Conservation (phyloP, 1,284 basidiomycete genomes). For the Phylloboletellus chloephorus region DNA sequence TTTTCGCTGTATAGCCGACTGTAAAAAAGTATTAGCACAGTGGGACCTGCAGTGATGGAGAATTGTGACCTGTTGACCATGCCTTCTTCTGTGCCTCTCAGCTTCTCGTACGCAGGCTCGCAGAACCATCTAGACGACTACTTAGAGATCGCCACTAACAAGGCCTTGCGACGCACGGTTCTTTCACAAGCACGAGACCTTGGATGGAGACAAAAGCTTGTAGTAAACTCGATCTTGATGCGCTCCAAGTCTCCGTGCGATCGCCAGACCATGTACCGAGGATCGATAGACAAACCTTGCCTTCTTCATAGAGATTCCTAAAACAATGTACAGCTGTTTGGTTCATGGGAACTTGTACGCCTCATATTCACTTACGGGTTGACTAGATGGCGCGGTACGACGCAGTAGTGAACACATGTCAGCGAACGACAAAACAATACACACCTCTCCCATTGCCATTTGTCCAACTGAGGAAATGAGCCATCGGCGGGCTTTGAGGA, state of each 20-base stretch:
- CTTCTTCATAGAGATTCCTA: constrained; percentile 91
- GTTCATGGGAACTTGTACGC: not conserved
- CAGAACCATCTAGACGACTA: constrained; percentile 68
- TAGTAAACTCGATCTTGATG: constrained; percentile 76
- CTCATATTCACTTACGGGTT: constrained; percentile 57
- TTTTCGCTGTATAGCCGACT: constrained; percentile 87
- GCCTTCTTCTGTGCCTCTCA: constrained; percentile 84
- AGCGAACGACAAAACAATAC: constrained; percentile 19
- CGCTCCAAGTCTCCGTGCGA: constrained; percentile 79
- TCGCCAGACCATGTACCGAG: constrained; percentile 91
- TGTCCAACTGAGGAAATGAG: constrained; percentile 92
- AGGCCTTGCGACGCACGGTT: constrained; percentile 57
- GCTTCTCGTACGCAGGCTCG: constrained; percentile 87
- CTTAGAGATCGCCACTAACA: constrained; percentile 4
- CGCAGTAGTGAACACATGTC: constrained; percentile 11
- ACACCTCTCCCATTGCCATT: constrained; percentile 86
- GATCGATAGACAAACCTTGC: constrained; percentile 90
- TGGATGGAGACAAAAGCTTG: constrained; percentile 94
- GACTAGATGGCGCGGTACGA: constrained; percentile 38
- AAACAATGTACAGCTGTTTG: constrained; percentile 1
- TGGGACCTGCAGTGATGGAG: constrained; percentile 2
- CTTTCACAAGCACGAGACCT: constrained; percentile 85
- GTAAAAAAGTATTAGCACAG: constrained; percentile 9
- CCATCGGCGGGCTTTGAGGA: constrained; percentile 80
- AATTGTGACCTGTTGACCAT: constrained; percentile 65